Evolutionary conservation across 2,329 filamentous ascomycete species (phyloP).

Genomic region (Diaporthe vexans): DNA sequence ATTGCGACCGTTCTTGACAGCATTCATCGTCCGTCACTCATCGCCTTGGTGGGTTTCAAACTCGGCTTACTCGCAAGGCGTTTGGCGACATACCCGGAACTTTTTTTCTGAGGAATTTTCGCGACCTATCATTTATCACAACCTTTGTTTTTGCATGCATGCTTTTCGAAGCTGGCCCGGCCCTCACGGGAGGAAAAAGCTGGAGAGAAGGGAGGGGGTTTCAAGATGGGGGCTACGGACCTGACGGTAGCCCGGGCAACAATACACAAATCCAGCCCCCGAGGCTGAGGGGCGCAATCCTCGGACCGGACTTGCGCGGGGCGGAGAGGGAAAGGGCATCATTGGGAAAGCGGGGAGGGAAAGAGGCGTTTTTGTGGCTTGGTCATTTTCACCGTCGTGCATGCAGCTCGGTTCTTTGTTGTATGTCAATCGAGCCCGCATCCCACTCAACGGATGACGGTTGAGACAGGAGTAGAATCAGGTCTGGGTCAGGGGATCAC

Average conservation of each 20-base stretch:
- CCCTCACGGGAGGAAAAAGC: neutral
- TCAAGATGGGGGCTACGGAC: neutral
- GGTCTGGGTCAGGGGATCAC: neutral
- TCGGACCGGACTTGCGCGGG: neutral
- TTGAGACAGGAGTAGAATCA: slow-evolving; percentile 19
- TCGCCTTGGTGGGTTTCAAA: neutral
- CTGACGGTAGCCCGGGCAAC: slow-evolving; percentile 24
- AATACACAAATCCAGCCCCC: neutral
- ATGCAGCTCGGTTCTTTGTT: slow-evolving; percentile 12
- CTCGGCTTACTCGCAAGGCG: slow-evolving; percentile 33
- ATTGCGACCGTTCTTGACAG: slow-evolving; percentile 18
- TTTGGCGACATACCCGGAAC: slow-evolving; percentile 25
- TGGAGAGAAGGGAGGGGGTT: neutral
- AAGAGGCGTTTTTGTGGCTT: slow-evolving; percentile 31
- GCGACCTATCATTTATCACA: slow-evolving; percentile 28
- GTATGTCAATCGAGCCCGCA: neutral
- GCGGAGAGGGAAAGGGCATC: slow-evolving; percentile 6
- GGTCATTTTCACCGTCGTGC: slow-evolving; percentile 24
- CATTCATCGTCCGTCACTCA: slow-evolving; percentile 19
- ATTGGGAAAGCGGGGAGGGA: slow-evolving; percentile 10
- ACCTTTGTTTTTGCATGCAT: slow-evolving; percentile 1
- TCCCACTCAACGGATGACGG: neutral
- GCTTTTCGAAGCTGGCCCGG: neutral
- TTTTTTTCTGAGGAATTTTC: neutral
- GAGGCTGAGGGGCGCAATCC: slow-evolving; percentile 5